Evolutionary conservation across 768 basidiomycete genomes (phyloP).

Genomic region (Lentinula lateritia): DNA sequence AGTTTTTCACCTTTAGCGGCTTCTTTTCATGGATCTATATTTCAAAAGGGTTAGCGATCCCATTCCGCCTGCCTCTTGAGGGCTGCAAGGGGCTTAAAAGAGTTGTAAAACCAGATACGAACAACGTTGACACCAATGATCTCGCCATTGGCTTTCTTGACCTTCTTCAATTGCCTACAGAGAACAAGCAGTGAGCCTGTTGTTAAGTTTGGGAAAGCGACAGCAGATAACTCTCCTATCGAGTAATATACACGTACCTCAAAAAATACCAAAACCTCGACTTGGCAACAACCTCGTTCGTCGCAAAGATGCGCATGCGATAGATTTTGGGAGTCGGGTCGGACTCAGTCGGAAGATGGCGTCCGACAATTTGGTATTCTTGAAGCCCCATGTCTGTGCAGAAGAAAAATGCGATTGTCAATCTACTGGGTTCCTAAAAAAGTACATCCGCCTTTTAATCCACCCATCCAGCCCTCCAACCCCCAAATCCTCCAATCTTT

Average conservation of each 20-base stretch:
- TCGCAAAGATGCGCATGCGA: constrained; percentile 99
- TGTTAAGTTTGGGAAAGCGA: no score
- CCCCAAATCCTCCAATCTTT: not conserved
- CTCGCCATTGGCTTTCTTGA: constrained; percentile 99
- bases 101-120: constrained; percentile 43
- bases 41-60: constrained; percentile 32
- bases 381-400: constrained; percentile 54
- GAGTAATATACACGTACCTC: constrained; percentile 42
- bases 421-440: not conserved
- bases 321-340: constrained; percentile 97
- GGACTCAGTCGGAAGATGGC: constrained; percentile 90
- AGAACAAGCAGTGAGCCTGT: not conserved
- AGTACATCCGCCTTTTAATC: not conserved
- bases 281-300: constrained; percentile 98
- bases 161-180: constrained; percentile 89
- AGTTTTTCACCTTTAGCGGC: constrained; percentile 99
- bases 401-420: not conserved
- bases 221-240: not conserved
- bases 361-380: constrained; percentile 97
- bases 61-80: constrained; percentile 85
- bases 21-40: constrained; percentile 94
- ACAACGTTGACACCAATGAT: constrained; percentile 98
- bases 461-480: not conserved
- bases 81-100: constrained; percentile 47
- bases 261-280: constrained; percentile 99